These are phyloP conservation scores for Arthrobotrys sphaeroides DNA, from an alignment of 2,329 filamentous ascomycete genomes.

Conservation along the genomic window DNA sequence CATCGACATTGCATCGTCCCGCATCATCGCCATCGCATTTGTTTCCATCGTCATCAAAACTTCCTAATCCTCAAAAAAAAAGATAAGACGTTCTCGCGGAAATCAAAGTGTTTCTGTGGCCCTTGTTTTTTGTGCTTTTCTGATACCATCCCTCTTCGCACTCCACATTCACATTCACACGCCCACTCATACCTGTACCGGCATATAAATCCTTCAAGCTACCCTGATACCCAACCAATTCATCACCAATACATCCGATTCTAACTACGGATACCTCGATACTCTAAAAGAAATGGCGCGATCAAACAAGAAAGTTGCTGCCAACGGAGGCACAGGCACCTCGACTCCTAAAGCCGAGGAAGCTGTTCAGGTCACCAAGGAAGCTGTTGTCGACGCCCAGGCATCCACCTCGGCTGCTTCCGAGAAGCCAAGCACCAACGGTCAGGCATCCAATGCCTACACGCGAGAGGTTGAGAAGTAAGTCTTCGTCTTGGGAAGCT, in stretches of 20 bases:
- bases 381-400: conserved; percentile 34
- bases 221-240: not conserved
- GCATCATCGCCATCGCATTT: not conserved
- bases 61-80: not conserved
- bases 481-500: not conserved
- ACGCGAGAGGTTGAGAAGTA: conserved; percentile 51
- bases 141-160: conserved; percentile 1
- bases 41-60: not conserved
- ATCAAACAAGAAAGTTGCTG: conserved; percentile 41
- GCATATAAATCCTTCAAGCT: not conserved
- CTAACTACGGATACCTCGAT: not conserved
- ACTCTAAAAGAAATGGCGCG: conserved; percentile 26
- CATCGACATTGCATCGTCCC: conserved; percentile 3
- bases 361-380: conserved; percentile 23
- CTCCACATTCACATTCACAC: not conserved
- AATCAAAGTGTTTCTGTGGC: not conserved
- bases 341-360: conserved; percentile 51
- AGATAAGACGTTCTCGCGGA: not conserved
- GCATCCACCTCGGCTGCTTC: conserved; percentile 24
- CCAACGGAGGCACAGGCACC: conserved; percentile 32
- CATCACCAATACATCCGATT: not conserved
- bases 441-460: conserved; percentile 22
- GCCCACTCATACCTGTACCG: not conserved
- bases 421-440: conserved; percentile 36
- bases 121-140: not conserved